These are phyloP conservation scores for Cladosporium halotolerans DNA, from an alignment of 2,329 filamentous ascomycete genomes.

Conservation along the genomic window DNA sequence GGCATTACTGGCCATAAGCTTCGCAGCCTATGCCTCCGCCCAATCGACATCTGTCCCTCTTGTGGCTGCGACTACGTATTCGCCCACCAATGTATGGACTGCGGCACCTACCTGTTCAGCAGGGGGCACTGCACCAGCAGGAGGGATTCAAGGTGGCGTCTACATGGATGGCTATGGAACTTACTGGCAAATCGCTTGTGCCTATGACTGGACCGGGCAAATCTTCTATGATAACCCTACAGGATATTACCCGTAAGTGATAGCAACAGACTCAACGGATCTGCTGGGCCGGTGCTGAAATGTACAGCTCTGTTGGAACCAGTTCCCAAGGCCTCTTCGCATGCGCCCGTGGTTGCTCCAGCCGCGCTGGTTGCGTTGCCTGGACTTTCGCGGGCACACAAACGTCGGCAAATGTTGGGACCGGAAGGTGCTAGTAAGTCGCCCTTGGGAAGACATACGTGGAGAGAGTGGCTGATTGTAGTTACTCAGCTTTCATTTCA, in stretches of 20 bases:
- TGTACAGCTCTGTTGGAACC: background rate
- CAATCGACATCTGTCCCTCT: background rate
- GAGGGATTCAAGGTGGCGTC: background rate
- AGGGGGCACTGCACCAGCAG: background rate
- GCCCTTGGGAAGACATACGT: background rate
- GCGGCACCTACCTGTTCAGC: background rate
- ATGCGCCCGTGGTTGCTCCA: background rate
- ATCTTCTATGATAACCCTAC: background rate
- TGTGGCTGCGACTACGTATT: slow-evolving; percentile 5
- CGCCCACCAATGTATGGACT: slow-evolving; percentile 4
- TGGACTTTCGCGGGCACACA: slow-evolving; percentile 1
- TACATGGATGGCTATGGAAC: background rate
- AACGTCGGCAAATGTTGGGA: background rate
- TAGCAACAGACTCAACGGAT: too few species aligned
- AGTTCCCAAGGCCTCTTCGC: slow-evolving; percentile 4
- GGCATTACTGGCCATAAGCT: background rate
- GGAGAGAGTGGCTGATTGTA: too few species aligned
- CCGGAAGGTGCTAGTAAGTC: slow-evolving; percentile 7
- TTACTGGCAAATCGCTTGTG: slow-evolving; percentile 1
- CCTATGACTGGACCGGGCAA: background rate
- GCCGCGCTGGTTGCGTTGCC: background rate
- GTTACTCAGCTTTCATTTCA: background rate
- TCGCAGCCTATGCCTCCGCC: background rate
- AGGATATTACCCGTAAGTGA: too few species aligned
- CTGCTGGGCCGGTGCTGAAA: too few species aligned